A percentile compares a stretch with the other conserved stretches of the same genome.
Evolutionary conservation across 2,329 filamentous ascomycete species (phyloP).

Genomic region (Trichoderma semiorbis): DNA sequence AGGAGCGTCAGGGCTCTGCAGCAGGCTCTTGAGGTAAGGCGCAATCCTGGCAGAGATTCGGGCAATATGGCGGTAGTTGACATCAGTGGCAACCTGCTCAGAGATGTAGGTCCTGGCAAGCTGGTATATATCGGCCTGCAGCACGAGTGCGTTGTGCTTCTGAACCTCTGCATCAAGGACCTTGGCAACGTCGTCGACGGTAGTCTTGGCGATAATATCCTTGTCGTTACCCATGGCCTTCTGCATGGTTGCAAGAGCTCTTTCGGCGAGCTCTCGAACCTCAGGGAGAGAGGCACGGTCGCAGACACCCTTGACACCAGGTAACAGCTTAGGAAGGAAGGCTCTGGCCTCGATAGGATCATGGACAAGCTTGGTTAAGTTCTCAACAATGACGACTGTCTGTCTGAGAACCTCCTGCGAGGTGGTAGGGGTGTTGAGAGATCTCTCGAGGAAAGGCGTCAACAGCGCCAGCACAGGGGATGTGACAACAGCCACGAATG

Average conservation of each 20-base stretch:
- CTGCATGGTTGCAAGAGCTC: constrained; percentile 81
- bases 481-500: constrained; percentile 95
- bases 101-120: constrained; percentile 70
- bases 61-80: constrained; percentile 74
- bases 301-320: constrained; percentile 85
- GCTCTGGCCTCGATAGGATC: constrained; percentile 89
- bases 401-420: constrained; percentile 92
- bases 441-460: constrained; percentile 90
- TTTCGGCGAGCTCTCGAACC: constrained; percentile 82
- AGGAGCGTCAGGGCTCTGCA: constrained; percentile 57
- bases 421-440: constrained; percentile 86
- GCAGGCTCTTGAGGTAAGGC: constrained; percentile 72
- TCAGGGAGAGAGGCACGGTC: constrained; percentile 90
- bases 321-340: constrained; percentile 91
- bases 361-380: constrained; percentile 96
- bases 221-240: constrained; percentile 82
- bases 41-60: constrained; percentile 67
- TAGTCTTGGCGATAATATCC: constrained; percentile 62
- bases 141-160: constrained; percentile 60
- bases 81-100: constrained; percentile 81
- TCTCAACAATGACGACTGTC: constrained; percentile 95
- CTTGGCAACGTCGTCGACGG: constrained; percentile 68
- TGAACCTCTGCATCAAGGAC: constrained; percentile 74
- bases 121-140: constrained; percentile 61
- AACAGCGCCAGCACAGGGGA: constrained; percentile 92